Evolutionary conservation across 257 asterid genomes (phyloP), one percentile per base, ranked within the genome.

Genomic region (Petunia secreta): DNA sequence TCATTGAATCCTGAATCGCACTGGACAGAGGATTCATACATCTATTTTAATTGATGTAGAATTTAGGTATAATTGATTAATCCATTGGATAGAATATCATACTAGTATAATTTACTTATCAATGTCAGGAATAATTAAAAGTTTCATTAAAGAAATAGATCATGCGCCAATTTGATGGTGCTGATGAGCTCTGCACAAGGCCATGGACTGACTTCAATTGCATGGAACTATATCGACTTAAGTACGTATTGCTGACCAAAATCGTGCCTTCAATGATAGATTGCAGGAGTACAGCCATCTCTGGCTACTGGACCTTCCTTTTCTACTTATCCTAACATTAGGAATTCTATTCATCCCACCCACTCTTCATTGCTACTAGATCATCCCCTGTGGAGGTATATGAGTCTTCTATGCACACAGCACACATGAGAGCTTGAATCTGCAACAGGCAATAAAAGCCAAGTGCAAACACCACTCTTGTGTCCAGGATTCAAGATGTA

Each of bases 351-450:
- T n/a, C n/a, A n/a, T n/a, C n/a, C n/a, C 86, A 0, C 97, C 98
- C 98, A 97, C 90, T n/a, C 86, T 94, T 94, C 75, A 94, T 86
- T 1, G 98, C 93, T 62, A 94, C 90, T 37, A 94, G 92, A 87
- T 94, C 98, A 25, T 94, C 97, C 75, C 98, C 98, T 0, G 97
- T 90, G 58, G 97, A 94, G 81, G 92, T 94, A 84, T 88, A 91
- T 7, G 97, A 92, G 86, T 94, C 97, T 86, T 92, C 98, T 8
- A 94, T 92, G 84, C 98, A 94, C 53, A 94, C 91, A 15, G 84
- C 98, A 94, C 53, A 94, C 91, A 15, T 92, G 88, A 78, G 95
- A 83, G 87, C 97, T 91, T 4, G 98, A 94, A 79, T 94, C 97
- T 94, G 90, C 40, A 37, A 9, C 37, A 0, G 25, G 25, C 25